Evolutionary conservation across 139 green algal species (phyloP).

Genomic region (Chlorella sp.): DNA sequence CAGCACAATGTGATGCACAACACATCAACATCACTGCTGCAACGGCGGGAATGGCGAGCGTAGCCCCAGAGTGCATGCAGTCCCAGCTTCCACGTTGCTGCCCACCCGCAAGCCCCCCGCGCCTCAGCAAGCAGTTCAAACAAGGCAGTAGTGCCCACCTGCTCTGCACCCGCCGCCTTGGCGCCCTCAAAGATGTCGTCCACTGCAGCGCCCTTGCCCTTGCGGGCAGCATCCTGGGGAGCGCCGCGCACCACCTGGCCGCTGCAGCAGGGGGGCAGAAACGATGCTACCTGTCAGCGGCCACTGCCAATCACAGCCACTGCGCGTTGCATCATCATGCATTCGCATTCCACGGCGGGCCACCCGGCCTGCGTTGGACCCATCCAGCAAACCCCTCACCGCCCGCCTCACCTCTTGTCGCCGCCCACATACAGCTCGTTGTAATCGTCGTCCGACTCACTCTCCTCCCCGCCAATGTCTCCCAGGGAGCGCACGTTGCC

Average conservation of each 20-base stretch:
- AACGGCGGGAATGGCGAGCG: no score
- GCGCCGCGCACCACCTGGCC: conserved; percentile 75
- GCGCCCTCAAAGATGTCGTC: conserved; percentile 38
- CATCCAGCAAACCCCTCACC: no score
- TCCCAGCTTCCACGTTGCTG: no score
- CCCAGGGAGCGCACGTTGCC: conserved; percentile 49
- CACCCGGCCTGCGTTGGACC: no score
- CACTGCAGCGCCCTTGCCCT: not conserved
- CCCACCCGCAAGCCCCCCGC: no score
- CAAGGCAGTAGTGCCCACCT: not conserved
- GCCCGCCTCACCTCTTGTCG: conserved; percentile 74
- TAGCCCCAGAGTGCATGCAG: no score
- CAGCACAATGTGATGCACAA: no score
- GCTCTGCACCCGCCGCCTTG: conserved; percentile 5
- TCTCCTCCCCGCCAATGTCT: conserved; percentile 56
- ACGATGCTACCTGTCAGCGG: not conserved
- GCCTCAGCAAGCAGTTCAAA: conserved; percentile 59
- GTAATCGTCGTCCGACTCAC: conserved; percentile 51
- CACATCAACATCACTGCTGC: no score
- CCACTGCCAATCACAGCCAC: no score
- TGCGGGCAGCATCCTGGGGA: conserved; percentile 53
- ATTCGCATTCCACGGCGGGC: not conserved
- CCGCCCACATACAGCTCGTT: conserved; percentile 90
- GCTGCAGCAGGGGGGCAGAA: conserved; percentile 37
- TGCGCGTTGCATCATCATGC: not conserved